Conservation (phyloP, 345 rosid species). For the Pistacia integerrima region DNA sequence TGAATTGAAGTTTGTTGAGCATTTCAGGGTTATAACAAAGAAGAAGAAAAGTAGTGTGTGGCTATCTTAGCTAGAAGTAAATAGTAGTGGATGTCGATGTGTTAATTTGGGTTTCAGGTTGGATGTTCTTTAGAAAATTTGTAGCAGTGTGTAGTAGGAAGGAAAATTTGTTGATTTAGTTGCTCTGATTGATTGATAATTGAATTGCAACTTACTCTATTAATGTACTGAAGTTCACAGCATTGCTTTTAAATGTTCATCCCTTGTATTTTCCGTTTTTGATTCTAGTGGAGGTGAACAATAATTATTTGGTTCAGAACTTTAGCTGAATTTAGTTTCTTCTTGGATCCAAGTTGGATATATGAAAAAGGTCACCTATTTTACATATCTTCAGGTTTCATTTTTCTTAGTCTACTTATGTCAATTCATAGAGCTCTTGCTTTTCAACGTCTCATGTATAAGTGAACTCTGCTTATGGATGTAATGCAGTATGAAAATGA, state of each 20-base stretch:
- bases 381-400: too few relatives aligned
- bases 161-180: background rate
- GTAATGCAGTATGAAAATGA: too few relatives aligned
- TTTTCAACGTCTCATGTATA: too few relatives aligned
- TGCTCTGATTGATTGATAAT: background rate
- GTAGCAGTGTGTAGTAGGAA: background rate
- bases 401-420: too few relatives aligned
- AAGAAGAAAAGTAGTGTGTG: background rate
- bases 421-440: too few relatives aligned
- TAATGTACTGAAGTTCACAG: background rate
- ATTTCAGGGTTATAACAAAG: too few relatives aligned
- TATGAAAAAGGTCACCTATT: too few relatives aligned
- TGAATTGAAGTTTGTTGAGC: background rate
- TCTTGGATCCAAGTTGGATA: too few relatives aligned
- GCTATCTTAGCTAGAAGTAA: constrained; percentile 2
- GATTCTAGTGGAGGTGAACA: background rate
- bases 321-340: too few relatives aligned
- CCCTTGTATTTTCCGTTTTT: background rate
- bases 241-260: background rate
- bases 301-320: too few relatives aligned
- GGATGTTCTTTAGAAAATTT: background rate
- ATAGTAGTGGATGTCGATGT: background rate
- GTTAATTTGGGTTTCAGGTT: constrained; percentile 4
- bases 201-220: background rate
- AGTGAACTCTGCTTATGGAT: too few relatives aligned